Conservation (phyloP, 441 rosid species). For the Erodium moschatum region DNA sequence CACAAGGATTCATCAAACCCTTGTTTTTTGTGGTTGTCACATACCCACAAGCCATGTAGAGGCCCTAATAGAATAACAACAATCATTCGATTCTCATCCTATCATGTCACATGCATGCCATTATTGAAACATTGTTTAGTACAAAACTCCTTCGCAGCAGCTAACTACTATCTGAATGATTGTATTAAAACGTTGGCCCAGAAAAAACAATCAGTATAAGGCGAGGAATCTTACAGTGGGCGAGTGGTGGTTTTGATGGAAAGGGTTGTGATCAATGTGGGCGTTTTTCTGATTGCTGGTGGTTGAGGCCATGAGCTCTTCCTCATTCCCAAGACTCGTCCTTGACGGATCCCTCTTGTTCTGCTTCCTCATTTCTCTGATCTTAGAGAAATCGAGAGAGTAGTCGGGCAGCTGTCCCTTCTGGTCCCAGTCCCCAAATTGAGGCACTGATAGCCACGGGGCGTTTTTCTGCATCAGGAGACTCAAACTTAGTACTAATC, state of each 20-base stretch:
- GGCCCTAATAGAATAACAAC: not conserved
- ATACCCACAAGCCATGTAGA: not conserved
- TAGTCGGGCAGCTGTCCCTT: slow-evolving; percentile 82
- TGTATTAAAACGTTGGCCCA: not conserved
- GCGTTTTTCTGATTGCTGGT: slow-evolving; percentile 21
- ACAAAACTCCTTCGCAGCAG: too few species aligned
- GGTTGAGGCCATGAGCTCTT: slow-evolving; percentile 58
- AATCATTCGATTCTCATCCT: not conserved
- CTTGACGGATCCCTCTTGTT: slow-evolving; percentile 80
- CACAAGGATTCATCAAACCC: not conserved
- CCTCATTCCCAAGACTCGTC: slow-evolving; percentile 87
- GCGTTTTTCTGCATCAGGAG: slow-evolving; percentile 39
- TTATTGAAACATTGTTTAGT: not conserved
- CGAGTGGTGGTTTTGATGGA: slow-evolving; percentile 42
- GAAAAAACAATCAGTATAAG: not conserved
- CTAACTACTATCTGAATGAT: not conserved
- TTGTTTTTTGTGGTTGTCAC: not conserved
- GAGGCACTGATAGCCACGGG: slow-evolving; percentile 91
- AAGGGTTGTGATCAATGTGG: slow-evolving; percentile 24
- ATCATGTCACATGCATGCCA: not conserved
- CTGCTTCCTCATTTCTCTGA: slow-evolving; percentile 86
- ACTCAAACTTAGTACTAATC: not conserved
- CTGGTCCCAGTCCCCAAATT: slow-evolving; percentile 93
- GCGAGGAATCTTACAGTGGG: slow-evolving; percentile 50
- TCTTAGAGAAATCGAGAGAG: slow-evolving; percentile 78